Evolutionary conservation across 2,329 filamentous ascomycete species (phyloP).

Genomic region (Ceratocystis colombiana): DNA sequence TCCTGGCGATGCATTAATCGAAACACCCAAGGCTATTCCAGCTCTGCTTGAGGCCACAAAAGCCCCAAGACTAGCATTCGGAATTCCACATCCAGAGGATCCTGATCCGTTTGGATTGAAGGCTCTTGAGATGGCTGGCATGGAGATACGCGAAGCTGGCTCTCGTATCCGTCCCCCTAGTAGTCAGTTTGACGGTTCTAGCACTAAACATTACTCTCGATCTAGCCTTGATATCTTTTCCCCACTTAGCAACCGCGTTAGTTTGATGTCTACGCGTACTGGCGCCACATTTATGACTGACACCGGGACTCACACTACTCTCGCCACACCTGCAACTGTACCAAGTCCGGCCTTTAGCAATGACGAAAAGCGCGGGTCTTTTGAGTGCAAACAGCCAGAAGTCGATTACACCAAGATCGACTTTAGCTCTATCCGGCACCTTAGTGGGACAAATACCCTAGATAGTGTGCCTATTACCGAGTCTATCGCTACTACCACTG

Average conservation of each 20-base stretch:
- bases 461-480: constrained; percentile 29
- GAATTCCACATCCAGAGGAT: constrained; percentile 67
- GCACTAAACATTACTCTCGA: constrained; percentile 49
- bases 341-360: constrained; percentile 44
- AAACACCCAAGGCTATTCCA: constrained; percentile 36
- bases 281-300: constrained; percentile 62
- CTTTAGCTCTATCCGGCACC: constrained; percentile 40
- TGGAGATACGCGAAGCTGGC: constrained; percentile 86
- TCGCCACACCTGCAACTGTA: constrained; percentile 44
- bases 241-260: constrained; percentile 56
- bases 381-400: constrained; percentile 36
- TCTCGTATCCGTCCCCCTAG: constrained; percentile 58
- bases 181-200: constrained; percentile 74
- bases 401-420: constrained; percentile 53
- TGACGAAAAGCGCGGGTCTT: constrained; percentile 41
- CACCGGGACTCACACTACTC: constrained; percentile 54
- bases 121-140: constrained; percentile 78
- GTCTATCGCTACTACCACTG: constrained; percentile 23
- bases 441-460: constrained; percentile 37
- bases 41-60: constrained; percentile 27
- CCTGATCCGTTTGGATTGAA: constrained; percentile 87
- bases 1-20: constrained; percentile 60
- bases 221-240: constrained; percentile 58
- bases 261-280: constrained; percentile 62
- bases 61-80: constrained; percentile 50